Conservation (phyloP, 73 alveolate species). For the Halteria grandinella region DNA sequence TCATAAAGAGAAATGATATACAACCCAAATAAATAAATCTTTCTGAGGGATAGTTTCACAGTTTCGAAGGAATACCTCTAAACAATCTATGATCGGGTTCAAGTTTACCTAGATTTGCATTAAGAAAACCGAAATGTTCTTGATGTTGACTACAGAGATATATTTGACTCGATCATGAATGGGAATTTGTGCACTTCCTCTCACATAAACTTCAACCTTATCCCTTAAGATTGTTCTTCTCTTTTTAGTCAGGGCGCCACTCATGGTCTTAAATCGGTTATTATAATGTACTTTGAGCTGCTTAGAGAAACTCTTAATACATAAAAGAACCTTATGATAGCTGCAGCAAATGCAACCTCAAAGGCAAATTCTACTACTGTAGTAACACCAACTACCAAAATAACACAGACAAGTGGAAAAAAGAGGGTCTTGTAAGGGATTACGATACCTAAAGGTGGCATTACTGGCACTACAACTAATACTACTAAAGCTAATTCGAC, state of each 20-base stretch:
- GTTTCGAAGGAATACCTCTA: background rate
- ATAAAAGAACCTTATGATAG: background rate
- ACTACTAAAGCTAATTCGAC: no score
- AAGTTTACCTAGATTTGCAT: background rate
- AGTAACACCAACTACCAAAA: no score
- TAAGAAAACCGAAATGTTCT: background rate
- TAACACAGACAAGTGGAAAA: no score
- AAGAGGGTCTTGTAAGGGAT: no score
- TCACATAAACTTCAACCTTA: background rate
- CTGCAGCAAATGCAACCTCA: no score
- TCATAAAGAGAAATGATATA: constrained; percentile 44
- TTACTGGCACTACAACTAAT: no score
- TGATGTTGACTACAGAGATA: background rate
- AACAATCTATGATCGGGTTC: background rate
- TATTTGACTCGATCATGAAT: background rate
- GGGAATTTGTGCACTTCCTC: background rate
- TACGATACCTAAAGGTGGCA: no score
- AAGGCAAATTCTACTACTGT: no score
- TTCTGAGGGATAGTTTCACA: background rate
- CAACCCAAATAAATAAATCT: background rate
- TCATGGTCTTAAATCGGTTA: constrained; percentile 45
- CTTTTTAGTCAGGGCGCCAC: constrained; percentile 12
- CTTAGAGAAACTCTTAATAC: constrained; percentile 7
- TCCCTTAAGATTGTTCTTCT: background rate
- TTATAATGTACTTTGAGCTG: constrained; percentile 37